Evolutionary conservation across 352 stramenopile genomes (phyloP).

Genomic region (Pythium scleroteichum): DNA sequence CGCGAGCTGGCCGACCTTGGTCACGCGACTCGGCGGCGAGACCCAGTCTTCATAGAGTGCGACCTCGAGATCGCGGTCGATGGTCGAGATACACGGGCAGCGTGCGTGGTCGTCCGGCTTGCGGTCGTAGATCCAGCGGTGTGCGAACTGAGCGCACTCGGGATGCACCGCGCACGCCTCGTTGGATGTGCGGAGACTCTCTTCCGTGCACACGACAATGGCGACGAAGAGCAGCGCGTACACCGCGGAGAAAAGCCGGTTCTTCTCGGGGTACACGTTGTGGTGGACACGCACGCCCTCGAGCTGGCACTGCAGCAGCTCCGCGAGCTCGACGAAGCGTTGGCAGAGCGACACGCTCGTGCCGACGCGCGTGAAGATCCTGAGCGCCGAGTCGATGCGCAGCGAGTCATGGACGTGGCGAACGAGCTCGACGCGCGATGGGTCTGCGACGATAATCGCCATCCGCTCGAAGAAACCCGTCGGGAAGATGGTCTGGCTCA

Average conservation of each 20-base stretch:
- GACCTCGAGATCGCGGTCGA: constrained; percentile 3
- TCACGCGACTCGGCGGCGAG: constrained; percentile 27
- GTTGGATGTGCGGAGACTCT: neutral
- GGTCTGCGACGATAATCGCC: constrained; percentile 31
- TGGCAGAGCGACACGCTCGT: constrained; percentile 42
- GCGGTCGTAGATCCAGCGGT: constrained; percentile 1
- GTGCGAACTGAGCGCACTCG: constrained; percentile 1
- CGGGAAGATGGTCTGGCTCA: constrained; percentile 30
- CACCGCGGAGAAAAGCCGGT: neutral
- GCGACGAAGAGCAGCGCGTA: neutral
- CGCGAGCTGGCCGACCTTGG: constrained; percentile 32
- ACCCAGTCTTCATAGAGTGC: constrained; percentile 37
- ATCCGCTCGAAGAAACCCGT: constrained; percentile 37
- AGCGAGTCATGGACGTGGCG: constrained; percentile 37
- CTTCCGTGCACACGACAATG: neutral
- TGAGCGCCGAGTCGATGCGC: constrained; percentile 25
- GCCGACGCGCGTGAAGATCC: constrained; percentile 38
- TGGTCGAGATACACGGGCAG: constrained; percentile 8
- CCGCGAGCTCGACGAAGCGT: constrained; percentile 22
- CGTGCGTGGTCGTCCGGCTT: neutral
- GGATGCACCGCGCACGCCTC: neutral
- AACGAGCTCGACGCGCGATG: constrained; percentile 33
- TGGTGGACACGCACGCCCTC: neutral
- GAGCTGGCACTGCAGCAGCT: too few species aligned
- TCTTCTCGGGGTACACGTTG: neutral